Evolutionary conservation across 2,329 filamentous ascomycete genomes (phyloP).

Genomic region (Stagonosporopsis tanaceti): DNA sequence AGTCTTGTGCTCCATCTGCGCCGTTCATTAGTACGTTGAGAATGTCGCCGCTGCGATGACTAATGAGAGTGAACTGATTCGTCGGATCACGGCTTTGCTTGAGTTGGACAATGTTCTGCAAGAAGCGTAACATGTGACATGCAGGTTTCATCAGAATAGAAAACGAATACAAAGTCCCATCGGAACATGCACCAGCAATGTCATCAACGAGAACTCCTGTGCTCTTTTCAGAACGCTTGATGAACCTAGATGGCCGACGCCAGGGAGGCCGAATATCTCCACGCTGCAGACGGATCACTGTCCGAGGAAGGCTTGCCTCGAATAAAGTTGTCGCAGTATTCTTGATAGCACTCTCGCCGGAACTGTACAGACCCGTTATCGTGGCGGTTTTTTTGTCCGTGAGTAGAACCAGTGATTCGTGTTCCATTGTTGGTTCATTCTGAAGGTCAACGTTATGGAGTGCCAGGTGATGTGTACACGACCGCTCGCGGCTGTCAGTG

Average conservation of each 20-base stretch:
- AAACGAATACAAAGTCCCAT: conserved; percentile 65
- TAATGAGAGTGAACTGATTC: conserved; percentile 23
- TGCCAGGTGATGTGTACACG: conserved; percentile 37
- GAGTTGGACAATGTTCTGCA: conserved; percentile 69
- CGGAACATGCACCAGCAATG: conserved; percentile 59
- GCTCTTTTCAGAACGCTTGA: conserved; percentile 28
- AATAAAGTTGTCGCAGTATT: conserved; percentile 49
- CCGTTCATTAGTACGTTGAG: conserved; percentile 35
- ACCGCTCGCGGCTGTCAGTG: conserved; percentile 41
- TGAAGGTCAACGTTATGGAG: conserved; percentile 20
- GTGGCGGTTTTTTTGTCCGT: conserved; percentile 45
- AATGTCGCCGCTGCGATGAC: conserved; percentile 28
- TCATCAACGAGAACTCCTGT: conserved; percentile 55
- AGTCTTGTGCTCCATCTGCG: conserved; percentile 29
- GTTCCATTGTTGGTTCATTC: not conserved
- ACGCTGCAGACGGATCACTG: conserved; percentile 60
- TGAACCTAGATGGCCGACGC: conserved; percentile 31
- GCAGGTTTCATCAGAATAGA: conserved; percentile 68
- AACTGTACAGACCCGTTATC: conserved; percentile 42
- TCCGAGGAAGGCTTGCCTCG: conserved; percentile 52
- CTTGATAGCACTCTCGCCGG: conserved; percentile 26
- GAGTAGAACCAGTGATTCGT: conserved; percentile 37
- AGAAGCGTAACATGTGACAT: conserved; percentile 73
- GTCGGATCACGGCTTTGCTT: conserved; percentile 26
- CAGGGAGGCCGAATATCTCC: conserved; percentile 52